Base-by-base conservation (phyloP, 768 basidiomycete species). In the Rhodocollybia butyracea region DNA sequence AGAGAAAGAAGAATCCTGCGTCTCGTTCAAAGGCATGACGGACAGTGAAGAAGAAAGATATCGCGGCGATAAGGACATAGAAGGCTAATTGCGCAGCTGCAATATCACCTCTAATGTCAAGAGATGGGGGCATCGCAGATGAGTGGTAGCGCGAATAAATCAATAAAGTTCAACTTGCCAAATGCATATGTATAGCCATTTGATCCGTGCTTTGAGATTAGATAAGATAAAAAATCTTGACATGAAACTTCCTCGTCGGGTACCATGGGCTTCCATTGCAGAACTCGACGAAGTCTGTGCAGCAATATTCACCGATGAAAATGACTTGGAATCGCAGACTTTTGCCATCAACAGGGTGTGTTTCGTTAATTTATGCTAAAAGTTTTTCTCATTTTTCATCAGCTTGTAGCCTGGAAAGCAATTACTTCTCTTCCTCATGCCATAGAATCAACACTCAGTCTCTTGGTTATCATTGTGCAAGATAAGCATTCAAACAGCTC, bases 381-480 rank as follows among this genome's bases (percentile, higher is more conserved):
- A 11, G 48, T 26, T 22, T 36, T 52, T 29, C 56, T 46, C 51
- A 51, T 41, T 48, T 57, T 42, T 55, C 46, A 39, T 46, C 62
- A 92, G 91, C 70, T 93, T 55, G 82, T 89, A 32, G 89, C 90
- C 15, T 94, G 91, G 91, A 85, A 73, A 66, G 80, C 80, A n/a
- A 77, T 82, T 41, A 86, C 85, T 12, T 68, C 81, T 34, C 79
- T 93, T n/a, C 91, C 91, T 4, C 89, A 91, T 64, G 88, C 92
- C 1, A 76, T 94, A 26, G 90, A 92, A 47, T 86, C 88, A 3
- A 76, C 84, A 6, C 73, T 89, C 12, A 76, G 85, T 2, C 70
- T 93, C 17, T 69, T 94, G 21, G 74, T 76, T 19, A 83, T 78
- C 2, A 76, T 81, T n/a, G 63, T 78, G 10, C 78, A 86, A 51